Percentiles rank a stretch among this genome's conserved stretches.
Conservation (phyloP, 768 basidiomycete species). For the Piloderma croceum region DNA sequence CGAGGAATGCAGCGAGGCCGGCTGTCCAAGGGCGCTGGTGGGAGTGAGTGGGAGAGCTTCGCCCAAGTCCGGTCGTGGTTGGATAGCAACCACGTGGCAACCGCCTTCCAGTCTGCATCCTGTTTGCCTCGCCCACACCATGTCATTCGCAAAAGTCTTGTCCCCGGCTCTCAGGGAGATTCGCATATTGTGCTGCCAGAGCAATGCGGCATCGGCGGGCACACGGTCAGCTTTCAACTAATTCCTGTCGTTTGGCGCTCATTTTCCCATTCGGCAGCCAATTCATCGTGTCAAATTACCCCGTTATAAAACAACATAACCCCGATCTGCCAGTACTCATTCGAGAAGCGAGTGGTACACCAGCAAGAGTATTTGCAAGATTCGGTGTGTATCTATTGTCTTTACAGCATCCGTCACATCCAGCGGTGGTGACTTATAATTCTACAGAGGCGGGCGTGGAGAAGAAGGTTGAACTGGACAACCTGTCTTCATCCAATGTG, state of each 20-base stretch:
- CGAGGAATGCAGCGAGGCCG: too few relatives aligned
- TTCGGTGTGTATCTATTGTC: constrained; percentile 78
- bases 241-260: constrained; percentile 1
- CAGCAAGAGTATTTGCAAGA: constrained; percentile 77
- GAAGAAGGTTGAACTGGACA: constrained; percentile 75
- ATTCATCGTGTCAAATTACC: constrained; percentile 73
- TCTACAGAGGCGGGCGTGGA: constrained; percentile 70
- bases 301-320: constrained; percentile 73
- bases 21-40: too few relatives aligned
- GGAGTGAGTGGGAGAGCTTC: too few relatives aligned
- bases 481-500: constrained; percentile 66
- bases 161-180: constrained; percentile 78
- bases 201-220: constrained; percentile 69
- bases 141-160: constrained; percentile 69
- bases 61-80: too few relatives aligned
- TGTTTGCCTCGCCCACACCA: constrained; percentile 29
- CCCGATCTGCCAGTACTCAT: constrained; percentile 83
- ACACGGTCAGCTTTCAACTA: constrained; percentile 47
- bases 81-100: constrained; percentile 9
- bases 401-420: constrained; percentile 5
- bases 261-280: constrained; percentile 49
- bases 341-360: constrained; percentile 73
- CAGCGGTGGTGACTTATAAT: too few relatives aligned
- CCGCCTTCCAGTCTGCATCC: constrained; percentile 7
- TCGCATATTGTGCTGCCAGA: constrained; percentile 75